Evolutionary conservation across 1,139 yeast species (phyloP), one percentile per base, ranked within the genome.

Genomic region (Hyphopichia khmerensis): DNA sequence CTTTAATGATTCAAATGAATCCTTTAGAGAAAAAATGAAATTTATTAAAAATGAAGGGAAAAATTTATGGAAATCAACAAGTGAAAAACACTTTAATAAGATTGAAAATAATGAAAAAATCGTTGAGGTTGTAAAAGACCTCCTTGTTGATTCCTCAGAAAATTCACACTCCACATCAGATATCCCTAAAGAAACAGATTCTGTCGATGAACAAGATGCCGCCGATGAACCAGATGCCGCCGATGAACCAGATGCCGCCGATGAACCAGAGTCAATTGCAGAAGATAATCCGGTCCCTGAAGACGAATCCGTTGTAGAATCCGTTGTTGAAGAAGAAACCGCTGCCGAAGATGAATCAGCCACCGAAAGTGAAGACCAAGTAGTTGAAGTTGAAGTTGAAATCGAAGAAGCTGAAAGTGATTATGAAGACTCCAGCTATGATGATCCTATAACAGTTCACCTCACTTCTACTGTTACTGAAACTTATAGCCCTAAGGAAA

Each of bases 401-500:
- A 8, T 21, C 24, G 24, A 21, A 21, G 24, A 26, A 26, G 29
- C 4, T 4, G 29, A 26, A 26, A 26, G n/a, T 11, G 29, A 26
- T 9, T 8, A 26, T 4, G 29, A 26, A 7, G 13, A 11, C 13
- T 8, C 11, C 4, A 13, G 10, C 11, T 8, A 7, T 17, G 57
- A 51, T 11, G 63, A 52, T 30, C 60, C 65, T 2, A 37, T 57
- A 8, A 65, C 71, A 1, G 42, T 66, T 14, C 44, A 46, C 11
- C 30, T 65, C 3, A 66, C 71, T 1, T 59, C 70, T 2, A 68
- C 73, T 17, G 54, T 65, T 38, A 58, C 61, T 27, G 62, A 61
- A 4, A 53, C 55, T 3, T 34, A 44, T 11, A 17, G n/a, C 8
- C 7, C 32, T 4, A 14, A n/a, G 13, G 15, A 14, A 14, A 29